Evolutionary conservation across 2,329 filamentous ascomycete genomes (phyloP).

Genomic region (Hawksworthiomyces lignivorus): DNA sequence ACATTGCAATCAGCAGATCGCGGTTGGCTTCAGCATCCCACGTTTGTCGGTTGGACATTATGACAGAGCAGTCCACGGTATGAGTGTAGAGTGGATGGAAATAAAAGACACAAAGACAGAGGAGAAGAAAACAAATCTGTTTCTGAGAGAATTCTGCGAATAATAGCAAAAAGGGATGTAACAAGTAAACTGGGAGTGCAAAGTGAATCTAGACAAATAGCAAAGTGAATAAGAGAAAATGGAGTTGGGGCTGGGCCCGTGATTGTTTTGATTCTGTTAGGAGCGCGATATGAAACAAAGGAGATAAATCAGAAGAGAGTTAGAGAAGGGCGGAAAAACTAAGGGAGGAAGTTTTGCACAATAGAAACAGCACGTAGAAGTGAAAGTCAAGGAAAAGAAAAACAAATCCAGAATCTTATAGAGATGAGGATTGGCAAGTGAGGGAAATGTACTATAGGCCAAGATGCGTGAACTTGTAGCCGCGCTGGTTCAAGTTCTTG

Average conservation of each 20-base stretch:
- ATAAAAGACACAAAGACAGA: background rate
- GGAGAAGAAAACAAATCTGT: too few species aligned
- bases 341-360: too few species aligned
- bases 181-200: too few species aligned
- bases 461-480: constrained; percentile 18
- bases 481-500: constrained; percentile 18
- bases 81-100: background rate
- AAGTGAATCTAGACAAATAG: too few species aligned
- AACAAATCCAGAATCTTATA: background rate
- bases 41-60: constrained; percentile 10
- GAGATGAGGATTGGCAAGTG: background rate
- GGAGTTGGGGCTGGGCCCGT: too few species aligned
- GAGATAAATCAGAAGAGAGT: too few species aligned
- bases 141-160: too few species aligned
- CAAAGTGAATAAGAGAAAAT: too few species aligned
- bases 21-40: constrained; percentile 22
- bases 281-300: background rate
- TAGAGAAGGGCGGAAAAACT: too few species aligned
- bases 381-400: background rate
- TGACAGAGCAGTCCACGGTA: background rate
- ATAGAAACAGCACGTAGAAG: too few species aligned
- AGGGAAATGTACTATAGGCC: constrained; percentile 10
- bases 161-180: too few species aligned
- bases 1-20: constrained; percentile 21
- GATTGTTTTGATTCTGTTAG: too few species aligned